Conservation (phyloP, 257 asterid genomes). For the Datura wrightii region DNA sequence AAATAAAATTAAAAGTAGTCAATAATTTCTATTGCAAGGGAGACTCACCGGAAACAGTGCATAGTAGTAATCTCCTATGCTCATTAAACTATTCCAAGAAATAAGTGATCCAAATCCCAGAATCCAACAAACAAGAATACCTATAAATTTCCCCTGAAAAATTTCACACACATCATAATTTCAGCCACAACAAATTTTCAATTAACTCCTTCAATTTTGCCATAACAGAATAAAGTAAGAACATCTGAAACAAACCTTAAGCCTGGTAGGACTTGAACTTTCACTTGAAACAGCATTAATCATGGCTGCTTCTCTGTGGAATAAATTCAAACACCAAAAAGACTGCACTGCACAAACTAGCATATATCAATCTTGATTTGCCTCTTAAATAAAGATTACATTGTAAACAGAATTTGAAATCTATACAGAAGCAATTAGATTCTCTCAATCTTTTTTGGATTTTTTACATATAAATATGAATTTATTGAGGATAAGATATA, state of each 20-base stretch:
- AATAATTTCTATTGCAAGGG: not conserved
- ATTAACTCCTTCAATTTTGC: not conserved
- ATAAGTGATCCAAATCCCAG: constrained; percentile 88
- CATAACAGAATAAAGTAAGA: not conserved
- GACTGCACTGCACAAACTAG: not conserved
- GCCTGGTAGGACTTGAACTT: constrained; percentile 52
- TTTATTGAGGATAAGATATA: too few species aligned
- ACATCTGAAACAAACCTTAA: constrained; percentile 59
- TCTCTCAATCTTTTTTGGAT: too few species aligned
- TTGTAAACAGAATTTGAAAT: not conserved
- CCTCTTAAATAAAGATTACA: not conserved
- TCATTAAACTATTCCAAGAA: constrained; percentile 84
- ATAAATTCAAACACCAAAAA: not conserved
- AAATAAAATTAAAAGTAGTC: not conserved
- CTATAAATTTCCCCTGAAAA: constrained; percentile 66
- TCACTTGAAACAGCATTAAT: constrained; percentile 31
- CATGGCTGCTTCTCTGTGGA: constrained; percentile 39
- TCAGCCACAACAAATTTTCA: not conserved
- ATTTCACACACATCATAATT: not conserved
- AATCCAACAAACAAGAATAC: constrained; percentile 68
- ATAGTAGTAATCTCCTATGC: constrained; percentile 78
- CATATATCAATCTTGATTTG: not conserved
- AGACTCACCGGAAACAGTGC: constrained; percentile 64
- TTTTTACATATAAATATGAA: too few species aligned
- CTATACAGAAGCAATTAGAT: not conserved